Percentiles rank a stretch among this genome's conserved stretches.
Evolutionary conservation across 2,329 filamentous ascomycete species (phyloP).

Genomic region (Penicillium sumatraense): DNA sequence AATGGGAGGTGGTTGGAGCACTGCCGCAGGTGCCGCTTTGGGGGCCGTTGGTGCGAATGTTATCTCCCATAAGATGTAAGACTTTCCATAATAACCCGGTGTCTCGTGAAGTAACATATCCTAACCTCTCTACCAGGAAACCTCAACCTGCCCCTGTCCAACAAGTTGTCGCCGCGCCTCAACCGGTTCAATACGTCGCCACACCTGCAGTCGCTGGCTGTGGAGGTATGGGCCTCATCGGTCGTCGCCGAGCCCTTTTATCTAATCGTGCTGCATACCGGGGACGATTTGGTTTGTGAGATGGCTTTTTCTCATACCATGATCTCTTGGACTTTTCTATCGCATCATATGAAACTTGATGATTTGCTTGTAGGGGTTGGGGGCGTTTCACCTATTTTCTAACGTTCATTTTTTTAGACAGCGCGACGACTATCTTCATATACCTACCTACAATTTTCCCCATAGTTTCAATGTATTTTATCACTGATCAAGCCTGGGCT

Average conservation of each 20-base stretch:
- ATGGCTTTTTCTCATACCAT: not conserved
- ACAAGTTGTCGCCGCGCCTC: not conserved
- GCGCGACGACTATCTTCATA: not conserved
- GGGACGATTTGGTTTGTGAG: not conserved
- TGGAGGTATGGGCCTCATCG: not conserved
- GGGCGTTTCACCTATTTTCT: not conserved
- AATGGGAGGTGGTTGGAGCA: conserved; percentile 19
- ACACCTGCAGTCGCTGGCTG: not conserved
- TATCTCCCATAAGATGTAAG: conserved; percentile 22
- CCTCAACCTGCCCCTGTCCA: conserved; percentile 43
- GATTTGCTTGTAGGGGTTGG: not conserved
- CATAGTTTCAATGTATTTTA: too few species aligned
- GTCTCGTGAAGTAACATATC: not conserved
- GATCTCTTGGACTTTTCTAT: not conserved
- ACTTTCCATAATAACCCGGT: not conserved
- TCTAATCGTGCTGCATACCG: not conserved
- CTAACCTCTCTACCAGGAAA: conserved; percentile 27
- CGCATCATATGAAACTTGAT: not conserved
- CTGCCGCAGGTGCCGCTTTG: conserved; percentile 23
- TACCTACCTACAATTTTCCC: not conserved
- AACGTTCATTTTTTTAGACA: not conserved
- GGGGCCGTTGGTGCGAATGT: conserved; percentile 26
- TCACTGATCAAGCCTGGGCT: too few species aligned
- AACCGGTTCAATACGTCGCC: not conserved
- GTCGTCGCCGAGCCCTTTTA: not conserved